Conservation (phyloP, 2,329 filamentous ascomycete genomes). For the Diaporthe nobilis region DNA sequence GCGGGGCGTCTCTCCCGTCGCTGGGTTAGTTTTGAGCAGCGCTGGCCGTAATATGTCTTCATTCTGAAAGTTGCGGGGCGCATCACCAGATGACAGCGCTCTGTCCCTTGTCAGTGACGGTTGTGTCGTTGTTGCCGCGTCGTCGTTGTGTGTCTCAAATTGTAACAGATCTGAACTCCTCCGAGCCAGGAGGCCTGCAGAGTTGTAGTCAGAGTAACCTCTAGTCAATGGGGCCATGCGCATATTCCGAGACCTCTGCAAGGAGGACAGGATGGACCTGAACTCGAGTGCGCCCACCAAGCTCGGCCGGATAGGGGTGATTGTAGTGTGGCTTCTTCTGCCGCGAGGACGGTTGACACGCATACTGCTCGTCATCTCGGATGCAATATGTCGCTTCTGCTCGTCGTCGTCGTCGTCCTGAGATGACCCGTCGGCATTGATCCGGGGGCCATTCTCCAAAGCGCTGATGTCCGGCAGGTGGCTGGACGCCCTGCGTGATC, state of each 20-base stretch:
- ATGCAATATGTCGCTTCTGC: slow-evolving; percentile 76
- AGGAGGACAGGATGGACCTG: slow-evolving; percentile 86
- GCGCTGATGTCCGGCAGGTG: slow-evolving; percentile 45
- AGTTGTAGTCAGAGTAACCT: slow-evolving; percentile 76
- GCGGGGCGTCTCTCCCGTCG: slow-evolving; percentile 1
- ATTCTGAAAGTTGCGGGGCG: slow-evolving; percentile 51
- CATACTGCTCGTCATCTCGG: slow-evolving; percentile 95
- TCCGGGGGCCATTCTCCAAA: slow-evolving; percentile 51
- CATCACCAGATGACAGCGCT: slow-evolving; percentile 63
- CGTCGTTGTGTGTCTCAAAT: slow-evolving; percentile 37
- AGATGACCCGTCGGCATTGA: slow-evolving; percentile 59
- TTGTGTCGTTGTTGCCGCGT: slow-evolving; percentile 18
- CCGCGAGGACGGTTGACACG: slow-evolving; percentile 80
- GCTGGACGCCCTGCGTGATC: slow-evolving; percentile 46
- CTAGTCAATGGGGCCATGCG: slow-evolving; percentile 78
- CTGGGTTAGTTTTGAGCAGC: not conserved
- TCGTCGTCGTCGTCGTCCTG: slow-evolving; percentile 58
- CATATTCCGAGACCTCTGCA: slow-evolving; percentile 85
- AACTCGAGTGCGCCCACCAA: slow-evolving; percentile 95
- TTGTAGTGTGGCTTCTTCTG: slow-evolving; percentile 77
- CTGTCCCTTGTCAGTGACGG: slow-evolving; percentile 52
- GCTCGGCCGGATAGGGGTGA: slow-evolving; percentile 91
- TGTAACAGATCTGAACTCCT: slow-evolving; percentile 31
- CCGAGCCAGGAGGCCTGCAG: slow-evolving; percentile 38
- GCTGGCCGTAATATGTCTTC: slow-evolving; percentile 5